Conservation (phyloP, 129 eudicot species). For the Silybum marianum region DNA sequence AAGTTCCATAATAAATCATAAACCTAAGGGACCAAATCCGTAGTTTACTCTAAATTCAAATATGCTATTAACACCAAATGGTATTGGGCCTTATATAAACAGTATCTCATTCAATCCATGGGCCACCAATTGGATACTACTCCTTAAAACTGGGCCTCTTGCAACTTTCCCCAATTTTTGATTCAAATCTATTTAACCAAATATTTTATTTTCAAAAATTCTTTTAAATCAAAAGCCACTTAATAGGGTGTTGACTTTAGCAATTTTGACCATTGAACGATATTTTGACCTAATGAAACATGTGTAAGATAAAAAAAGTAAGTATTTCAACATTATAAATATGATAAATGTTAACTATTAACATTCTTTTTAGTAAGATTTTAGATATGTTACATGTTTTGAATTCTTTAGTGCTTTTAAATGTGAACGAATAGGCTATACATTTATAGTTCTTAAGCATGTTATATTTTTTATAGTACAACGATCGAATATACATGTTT, state of each 20-base stretch:
- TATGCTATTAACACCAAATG: no score
- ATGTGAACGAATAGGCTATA: not conserved
- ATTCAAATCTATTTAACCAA: no score
- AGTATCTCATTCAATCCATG: no score
- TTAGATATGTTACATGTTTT: not conserved
- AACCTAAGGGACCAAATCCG: no score
- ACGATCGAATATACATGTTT: not conserved
- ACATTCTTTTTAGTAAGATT: not conserved
- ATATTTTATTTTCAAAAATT: no score
- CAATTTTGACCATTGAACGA: not conserved
- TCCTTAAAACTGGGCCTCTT: no score
- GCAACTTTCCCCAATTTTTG: no score
- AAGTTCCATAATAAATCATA: no score
- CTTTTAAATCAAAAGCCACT: not conserved
- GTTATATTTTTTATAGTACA: not conserved
- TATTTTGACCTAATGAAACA: not conserved
- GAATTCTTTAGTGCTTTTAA: not conserved
- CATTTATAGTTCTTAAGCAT: not conserved
- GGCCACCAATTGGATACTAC: no score
- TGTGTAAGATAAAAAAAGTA: not conserved
- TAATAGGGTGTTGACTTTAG: not conserved
- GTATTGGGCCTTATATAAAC: no score
- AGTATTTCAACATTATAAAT: not conserved
- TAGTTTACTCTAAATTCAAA: no score
- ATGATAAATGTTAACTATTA: not conserved